Conservation (phyloP, 352 stramenopile genomes). For the Blastocystis sp. region DNA sequence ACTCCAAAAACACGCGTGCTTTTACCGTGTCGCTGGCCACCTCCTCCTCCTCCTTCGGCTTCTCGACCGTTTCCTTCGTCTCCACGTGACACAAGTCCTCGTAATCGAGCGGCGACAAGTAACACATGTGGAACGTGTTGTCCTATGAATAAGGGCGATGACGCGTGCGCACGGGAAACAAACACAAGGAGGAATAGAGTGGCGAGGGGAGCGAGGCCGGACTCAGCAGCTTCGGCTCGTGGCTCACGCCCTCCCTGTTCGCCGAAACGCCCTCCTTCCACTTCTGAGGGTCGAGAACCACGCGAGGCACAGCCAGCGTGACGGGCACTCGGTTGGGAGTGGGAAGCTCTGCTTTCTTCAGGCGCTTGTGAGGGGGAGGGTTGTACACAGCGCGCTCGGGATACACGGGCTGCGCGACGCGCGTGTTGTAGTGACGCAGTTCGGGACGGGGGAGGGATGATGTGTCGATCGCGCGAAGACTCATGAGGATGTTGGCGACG, state of each 20-base stretch:
- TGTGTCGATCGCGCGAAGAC: not conserved
- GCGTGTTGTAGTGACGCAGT: no score
- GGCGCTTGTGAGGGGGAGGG: no score
- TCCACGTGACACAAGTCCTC: not conserved
- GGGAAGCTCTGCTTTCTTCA: no score
- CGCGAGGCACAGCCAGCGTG: no score
- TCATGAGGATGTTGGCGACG: not conserved
- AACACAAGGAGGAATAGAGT: slow-evolving; percentile 16
- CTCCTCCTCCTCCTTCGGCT: not conserved
- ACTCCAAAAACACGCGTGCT: not conserved
- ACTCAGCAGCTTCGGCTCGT: no score
- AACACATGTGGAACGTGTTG: slow-evolving; percentile 9
- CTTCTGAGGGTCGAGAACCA: no score
- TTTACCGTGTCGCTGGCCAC: not conserved
- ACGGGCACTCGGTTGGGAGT: no score
- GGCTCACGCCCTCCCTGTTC: no score
- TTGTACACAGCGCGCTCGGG: no score
- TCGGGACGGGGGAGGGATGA: not conserved
- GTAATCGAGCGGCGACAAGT: not conserved
- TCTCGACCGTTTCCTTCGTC: not conserved
- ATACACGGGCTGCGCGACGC: no score
- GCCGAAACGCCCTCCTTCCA: no score
- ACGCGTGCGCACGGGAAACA: not conserved
- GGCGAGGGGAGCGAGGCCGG: slow-evolving; percentile 1
- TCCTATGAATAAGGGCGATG: not conserved